Evolutionary conservation across 768 basidiomycete species (phyloP), one percentile per base, ranked within the genome.

Genomic region (Galerina sulciceps): DNA sequence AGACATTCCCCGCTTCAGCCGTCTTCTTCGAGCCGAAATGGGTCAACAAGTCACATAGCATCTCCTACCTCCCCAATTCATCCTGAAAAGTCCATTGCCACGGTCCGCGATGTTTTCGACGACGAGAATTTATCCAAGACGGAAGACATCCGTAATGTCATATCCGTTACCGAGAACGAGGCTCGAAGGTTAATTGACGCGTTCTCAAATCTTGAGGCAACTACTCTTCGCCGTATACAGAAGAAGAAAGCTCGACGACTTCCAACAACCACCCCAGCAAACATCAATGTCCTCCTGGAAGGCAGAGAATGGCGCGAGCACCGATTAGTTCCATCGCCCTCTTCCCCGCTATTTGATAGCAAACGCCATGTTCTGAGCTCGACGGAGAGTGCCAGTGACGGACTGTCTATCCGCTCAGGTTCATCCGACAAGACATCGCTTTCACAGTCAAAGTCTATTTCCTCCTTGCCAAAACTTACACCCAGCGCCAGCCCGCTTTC

Each of bases 121-220:
- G 86, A 87, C 56, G 81, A 81, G 3, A 77, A 78, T 26, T 76
- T 85, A 49, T 76, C 77, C 54, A 82, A 85, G 15, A 72, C 83
- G 48, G 79, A 78, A 54, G 82, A 85, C 38, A 84, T 92, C 53
- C 83, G 82, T 44, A 73, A 75, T 17, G 85, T 86, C 55, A 88
- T 93, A 53, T 76, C 81, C 55, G 69, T 75, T 2, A 82, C 90
- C 37, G 88, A 91, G 65, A 80, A 82, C 22, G 90, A 92, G 65
- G 84, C 82, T 10, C 73, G 79, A 31, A 76, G 85, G 10, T 75
- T 93, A 23, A 70, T 87, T 26, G 84, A 87, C 45, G 89, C 89
- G 6, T 92, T 92, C 64, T 82, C 84, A 57, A 80, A 83, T 18
- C 77, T 91, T 22, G 88, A 92, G 71, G 74, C 85, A 35, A 83